These are phyloP conservation scores for Botrytis hyacinthi DNA, from an alignment of 2,329 filamentous ascomycete species.

Conservation along the genomic window DNA sequence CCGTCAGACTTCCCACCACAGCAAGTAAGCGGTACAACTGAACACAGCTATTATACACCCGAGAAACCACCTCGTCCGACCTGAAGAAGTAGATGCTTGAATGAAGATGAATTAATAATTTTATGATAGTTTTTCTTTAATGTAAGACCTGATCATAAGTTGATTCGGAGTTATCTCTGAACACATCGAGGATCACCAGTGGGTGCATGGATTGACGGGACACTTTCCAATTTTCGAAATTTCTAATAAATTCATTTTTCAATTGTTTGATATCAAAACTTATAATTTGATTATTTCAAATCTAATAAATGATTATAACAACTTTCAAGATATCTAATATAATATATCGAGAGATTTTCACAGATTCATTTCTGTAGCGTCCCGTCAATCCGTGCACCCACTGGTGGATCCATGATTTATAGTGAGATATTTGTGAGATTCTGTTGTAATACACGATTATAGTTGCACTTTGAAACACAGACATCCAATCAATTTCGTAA, in stretches of 20 bases:
- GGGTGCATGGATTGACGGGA: too few relatives aligned
- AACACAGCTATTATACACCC: conserved; percentile 20
- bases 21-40: not conserved
- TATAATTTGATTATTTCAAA: too few relatives aligned
- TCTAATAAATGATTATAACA: too few relatives aligned
- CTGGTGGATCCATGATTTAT: not conserved
- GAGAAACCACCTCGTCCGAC: conserved; percentile 14
- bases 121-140: not conserved
- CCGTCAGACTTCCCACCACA: conserved; percentile 4
- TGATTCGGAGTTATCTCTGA: not conserved
- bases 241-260: too few relatives aligned
- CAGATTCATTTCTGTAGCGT: too few relatives aligned
- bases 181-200: not conserved
- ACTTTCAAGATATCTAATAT: too few relatives aligned
- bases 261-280: too few relatives aligned
- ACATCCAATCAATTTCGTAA: not conserved
- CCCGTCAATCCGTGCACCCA: too few relatives aligned
- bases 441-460: not conserved
- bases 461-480: not conserved
- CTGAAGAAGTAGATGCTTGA: not conserved
- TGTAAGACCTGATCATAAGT: not conserved
- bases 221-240: too few relatives aligned
- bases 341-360: too few relatives aligned
- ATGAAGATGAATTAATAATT: not conserved
- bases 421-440: not conserved